Evolutionary conservation across 202 grass and related monocot genomes (phyloP), one percentile per base, ranked within the genome.

Genomic region (Zoysia matrella): DNA sequence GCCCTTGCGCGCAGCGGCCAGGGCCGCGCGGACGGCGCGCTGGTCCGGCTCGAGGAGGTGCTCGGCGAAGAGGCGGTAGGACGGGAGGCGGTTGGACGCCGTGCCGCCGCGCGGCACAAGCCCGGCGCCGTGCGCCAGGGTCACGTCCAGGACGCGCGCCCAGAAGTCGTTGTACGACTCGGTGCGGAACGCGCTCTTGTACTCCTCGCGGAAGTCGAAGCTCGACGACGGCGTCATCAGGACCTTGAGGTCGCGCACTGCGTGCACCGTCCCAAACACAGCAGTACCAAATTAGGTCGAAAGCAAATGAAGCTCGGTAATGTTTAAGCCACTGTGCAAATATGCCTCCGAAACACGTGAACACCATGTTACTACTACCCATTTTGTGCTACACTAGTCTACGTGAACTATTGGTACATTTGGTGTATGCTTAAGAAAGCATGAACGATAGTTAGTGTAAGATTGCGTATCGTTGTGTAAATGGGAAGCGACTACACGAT

Each of bases 81-180:
- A 94, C 7, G 94, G 88, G 69, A 93, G 74, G 18, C 86, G 79
- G 56, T 73, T 80, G 39, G 73, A 86, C 13, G 83, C 77, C 12
- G 65, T 39, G 49, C 70, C 60, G 18, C 78, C 43, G 9, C 73
- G 75, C 48, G 92, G 80, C 56, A 86, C 89, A 48, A 97, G 90
- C 0, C 49, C 90, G 15, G 80, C 93, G n/a, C 92, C 95, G 49
- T 98, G 92, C 43, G 79, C 91, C 66, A 98, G 88, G 61, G 90
- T 91, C 60, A 95, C 81, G 77, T 95, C 92, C 41, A 95, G 76
- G n/a, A 98, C 95, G 68, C 89, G 86, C 22, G 92, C 95, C 90
- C 95, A 98, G 86, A 98, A 95, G 76, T 98, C 85, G 87, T 87
- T 91, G 87, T 93, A 98, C 12, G 92, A 95, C 86, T 98, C 89